phyloP scores from a whole-genome alignment of 345 rosid genomes.

The Chamaenerion angustifolium region DNA sequence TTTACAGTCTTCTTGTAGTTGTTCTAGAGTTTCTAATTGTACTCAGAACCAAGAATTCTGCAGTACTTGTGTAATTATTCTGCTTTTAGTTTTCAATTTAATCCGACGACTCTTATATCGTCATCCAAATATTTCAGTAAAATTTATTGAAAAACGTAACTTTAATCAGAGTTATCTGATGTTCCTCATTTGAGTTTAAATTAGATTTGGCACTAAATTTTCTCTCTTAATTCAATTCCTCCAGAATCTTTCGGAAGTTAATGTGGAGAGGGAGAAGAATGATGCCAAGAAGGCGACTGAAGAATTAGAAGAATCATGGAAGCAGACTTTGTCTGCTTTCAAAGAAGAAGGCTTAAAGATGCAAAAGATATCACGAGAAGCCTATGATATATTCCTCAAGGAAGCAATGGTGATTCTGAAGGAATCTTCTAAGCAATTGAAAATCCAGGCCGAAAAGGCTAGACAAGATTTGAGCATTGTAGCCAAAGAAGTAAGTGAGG shows the following conservation, averaged over 20 bases:
- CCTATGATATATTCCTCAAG: constrained; percentile 52
- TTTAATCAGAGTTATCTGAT: background rate
- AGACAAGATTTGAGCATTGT: constrained; percentile 40
- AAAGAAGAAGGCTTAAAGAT: constrained; percentile 69
- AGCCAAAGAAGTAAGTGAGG: constrained; percentile 63
- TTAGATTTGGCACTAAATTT: no score
- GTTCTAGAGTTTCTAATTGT: no score
- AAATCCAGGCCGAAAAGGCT: constrained; percentile 72
- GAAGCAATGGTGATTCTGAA: constrained; percentile 40
- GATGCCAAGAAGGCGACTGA: constrained; percentile 16
- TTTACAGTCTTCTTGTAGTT: no score
- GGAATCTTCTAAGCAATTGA: constrained; percentile 58
- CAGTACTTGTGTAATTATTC: no score
- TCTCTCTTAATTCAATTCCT: constrained; percentile 1
- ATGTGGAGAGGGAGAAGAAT: constrained; percentile 43
- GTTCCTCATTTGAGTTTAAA: background rate
- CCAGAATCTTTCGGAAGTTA: constrained; percentile 42
- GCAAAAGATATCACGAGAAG: constrained; percentile 63
- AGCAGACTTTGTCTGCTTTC: constrained; percentile 50
- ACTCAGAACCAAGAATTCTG: no score
- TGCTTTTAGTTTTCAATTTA: no score
- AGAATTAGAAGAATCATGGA: constrained; percentile 78
- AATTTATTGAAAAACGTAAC: background rate
- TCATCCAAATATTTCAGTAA: background rate
- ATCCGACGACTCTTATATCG: no score